Evolutionary conservation across 1,139 yeast genomes (phyloP).

Genomic region (Kurtzmaniella natalensis): DNA sequence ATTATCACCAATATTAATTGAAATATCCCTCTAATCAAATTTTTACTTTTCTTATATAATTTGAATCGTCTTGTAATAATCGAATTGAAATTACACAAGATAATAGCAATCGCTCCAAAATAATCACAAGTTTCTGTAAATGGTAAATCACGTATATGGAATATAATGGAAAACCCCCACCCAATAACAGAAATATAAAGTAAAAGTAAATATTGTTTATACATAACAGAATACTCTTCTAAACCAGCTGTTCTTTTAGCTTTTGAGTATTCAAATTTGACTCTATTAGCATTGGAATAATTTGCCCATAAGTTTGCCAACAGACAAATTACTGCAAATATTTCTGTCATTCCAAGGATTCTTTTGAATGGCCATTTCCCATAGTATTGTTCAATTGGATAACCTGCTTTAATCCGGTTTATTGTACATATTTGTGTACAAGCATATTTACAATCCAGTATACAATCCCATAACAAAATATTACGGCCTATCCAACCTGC

Average conservation of each 20-base stretch:
- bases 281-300: conserved; percentile 25
- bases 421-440: conserved; percentile 37
- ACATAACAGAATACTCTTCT: conserved; percentile 20
- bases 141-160: conserved; percentile 37
- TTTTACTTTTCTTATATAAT: conserved; percentile 15
- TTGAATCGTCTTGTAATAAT: conserved; percentile 30
- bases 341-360: conserved; percentile 36
- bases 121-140: conserved; percentile 43
- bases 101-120: conserved; percentile 41
- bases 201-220: conserved; percentile 28
- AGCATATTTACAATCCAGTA: conserved; percentile 37
- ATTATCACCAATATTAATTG: conserved; percentile 13
- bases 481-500: conserved; percentile 15
- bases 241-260: conserved; percentile 11
- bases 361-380: conserved; percentile 47
- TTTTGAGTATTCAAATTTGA: conserved; percentile 23
- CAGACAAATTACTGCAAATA: conserved; percentile 35
- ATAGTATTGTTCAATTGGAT: conserved; percentile 35
- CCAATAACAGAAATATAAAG: conserved; percentile 30
- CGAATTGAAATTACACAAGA: conserved; percentile 35
- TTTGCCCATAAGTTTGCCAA: conserved; percentile 35
- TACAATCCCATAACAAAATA: conserved; percentile 34
- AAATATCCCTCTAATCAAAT: conserved; percentile 10
- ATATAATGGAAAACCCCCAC: conserved; percentile 37
- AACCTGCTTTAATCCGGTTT: conserved; percentile 15